A percentile compares a stretch with the other conserved stretches of the same genome.
Evolutionary conservation across 306 rosid species (phyloP).

Genomic region (Vigna radiata): DNA sequence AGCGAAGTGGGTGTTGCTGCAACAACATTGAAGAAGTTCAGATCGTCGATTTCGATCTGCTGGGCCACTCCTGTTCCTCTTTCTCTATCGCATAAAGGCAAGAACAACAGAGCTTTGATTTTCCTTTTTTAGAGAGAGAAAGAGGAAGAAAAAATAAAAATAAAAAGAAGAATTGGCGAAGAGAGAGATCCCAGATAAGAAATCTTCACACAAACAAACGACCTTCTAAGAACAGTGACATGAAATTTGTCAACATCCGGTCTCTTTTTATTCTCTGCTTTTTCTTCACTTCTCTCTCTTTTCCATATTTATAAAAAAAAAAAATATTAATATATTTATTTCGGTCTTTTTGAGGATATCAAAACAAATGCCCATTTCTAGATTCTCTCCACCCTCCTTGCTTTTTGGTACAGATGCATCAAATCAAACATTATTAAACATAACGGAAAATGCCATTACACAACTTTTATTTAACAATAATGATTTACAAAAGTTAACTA

Average conservation of each 20-base stretch:
- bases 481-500: not conserved
- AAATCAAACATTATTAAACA: constrained; percentile 41
- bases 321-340: constrained; percentile 35
- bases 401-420: constrained; percentile 55
- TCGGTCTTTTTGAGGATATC: constrained; percentile 53
- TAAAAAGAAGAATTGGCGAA: constrained; percentile 6
- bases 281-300: constrained; percentile 71
- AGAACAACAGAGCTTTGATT: constrained; percentile 22
- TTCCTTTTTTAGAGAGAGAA: constrained; percentile 49
- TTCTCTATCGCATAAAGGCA: constrained; percentile 56
- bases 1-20: constrained; percentile 56
- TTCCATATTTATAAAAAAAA: constrained; percentile 34
- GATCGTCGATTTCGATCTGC: constrained; percentile 97
- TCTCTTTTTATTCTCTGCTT: constrained; percentile 98
- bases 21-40: constrained; percentile 69
- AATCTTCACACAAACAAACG: constrained; percentile 94
- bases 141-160: not conserved
- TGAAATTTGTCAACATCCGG: constrained; percentile 99
- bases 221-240: constrained; percentile 99
- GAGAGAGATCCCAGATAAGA: constrained; percentile 98
- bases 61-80: constrained; percentile 59
- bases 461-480: not conserved
- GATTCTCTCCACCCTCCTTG: constrained; percentile 86
- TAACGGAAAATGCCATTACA: not conserved
- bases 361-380: constrained; percentile 69